Evolutionary conservation across 129 eudicot species (phyloP).

Genomic region (Escallonia herrerae): DNA sequence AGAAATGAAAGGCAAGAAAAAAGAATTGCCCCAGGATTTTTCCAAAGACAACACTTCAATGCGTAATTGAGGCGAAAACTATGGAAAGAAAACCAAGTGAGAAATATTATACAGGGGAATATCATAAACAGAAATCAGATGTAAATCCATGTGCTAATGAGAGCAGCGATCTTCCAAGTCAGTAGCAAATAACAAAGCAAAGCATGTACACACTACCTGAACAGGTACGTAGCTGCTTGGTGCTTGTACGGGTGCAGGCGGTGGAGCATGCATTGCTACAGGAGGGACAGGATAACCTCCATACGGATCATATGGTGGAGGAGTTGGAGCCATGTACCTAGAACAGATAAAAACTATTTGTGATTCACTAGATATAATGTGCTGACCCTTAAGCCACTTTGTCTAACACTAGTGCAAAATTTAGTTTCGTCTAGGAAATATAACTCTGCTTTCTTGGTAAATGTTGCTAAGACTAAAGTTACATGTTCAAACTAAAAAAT

Average conservation of each 20-base stretch:
- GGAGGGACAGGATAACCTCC: slow-evolving; percentile 86
- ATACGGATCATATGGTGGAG: slow-evolving; percentile 89
- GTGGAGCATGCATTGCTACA: slow-evolving; percentile 80
- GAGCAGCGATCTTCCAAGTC: not conserved
- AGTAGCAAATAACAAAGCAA: not conserved
- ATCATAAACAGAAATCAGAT: not conserved
- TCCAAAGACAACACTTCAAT: not conserved
- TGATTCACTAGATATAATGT: not conserved
- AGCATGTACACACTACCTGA: slow-evolving; percentile 37
- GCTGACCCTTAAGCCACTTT: not conserved
- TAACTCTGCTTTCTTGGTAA: not conserved
- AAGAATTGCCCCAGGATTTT: not conserved
- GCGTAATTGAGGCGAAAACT: not conserved
- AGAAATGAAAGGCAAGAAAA: too few species aligned
- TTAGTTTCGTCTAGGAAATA: not conserved
- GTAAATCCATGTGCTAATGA: not conserved
- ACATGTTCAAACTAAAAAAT: not conserved
- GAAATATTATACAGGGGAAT: not conserved
- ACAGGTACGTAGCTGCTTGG: slow-evolving; percentile 87
- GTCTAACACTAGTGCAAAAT: not conserved
- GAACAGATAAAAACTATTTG: not conserved
- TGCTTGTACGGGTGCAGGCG: slow-evolving; percentile 69
- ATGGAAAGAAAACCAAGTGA: not conserved
- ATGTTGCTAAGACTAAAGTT: not conserved
- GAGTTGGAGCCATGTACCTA: slow-evolving; percentile 87